These are phyloP conservation scores for Fusarium fracticaudum DNA, from an alignment of 2,329 filamentous ascomycete species.

Conservation along the genomic window DNA sequence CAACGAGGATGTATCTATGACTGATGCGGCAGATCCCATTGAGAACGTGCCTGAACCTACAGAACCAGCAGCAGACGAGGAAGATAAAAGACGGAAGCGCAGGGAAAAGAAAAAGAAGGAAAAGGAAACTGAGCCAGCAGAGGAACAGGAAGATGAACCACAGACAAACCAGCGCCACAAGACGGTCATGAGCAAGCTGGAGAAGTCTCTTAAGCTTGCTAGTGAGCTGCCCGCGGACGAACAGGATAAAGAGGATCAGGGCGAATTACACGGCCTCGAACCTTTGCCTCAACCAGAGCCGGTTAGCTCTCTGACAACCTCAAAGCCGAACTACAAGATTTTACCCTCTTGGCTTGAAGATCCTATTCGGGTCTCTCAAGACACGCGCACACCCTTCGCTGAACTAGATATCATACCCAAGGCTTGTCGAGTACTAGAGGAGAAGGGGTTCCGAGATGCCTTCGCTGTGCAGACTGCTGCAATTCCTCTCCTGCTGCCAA, in stretches of 20 bases:
- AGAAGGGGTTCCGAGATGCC: constrained; percentile 60
- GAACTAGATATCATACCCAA: constrained; percentile 70
- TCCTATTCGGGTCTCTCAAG: constrained; percentile 74
- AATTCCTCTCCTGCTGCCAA: constrained; percentile 80
- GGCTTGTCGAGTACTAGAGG: constrained; percentile 68
- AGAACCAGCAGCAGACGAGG: background rate
- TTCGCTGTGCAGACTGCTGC: constrained; percentile 61
- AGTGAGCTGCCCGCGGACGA: constrained; percentile 51
- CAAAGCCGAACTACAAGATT: constrained; percentile 76
- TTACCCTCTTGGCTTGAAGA: constrained; percentile 83
- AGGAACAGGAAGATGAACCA: constrained; percentile 40
- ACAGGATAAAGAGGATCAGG: constrained; percentile 47
- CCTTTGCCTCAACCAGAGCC: constrained; percentile 83
- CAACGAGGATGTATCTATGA: constrained; percentile 37
- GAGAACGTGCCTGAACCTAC: background rate
- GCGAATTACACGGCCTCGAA: constrained; percentile 74
- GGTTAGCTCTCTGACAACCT: constrained; percentile 60
- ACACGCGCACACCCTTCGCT: constrained; percentile 68
- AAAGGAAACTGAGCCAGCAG: constrained; percentile 30
- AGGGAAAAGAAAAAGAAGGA: constrained; percentile 48
- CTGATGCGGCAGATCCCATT: constrained; percentile 21
- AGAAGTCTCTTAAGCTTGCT: constrained; percentile 63
- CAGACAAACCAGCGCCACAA: constrained; percentile 55
- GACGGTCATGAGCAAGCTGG: constrained; percentile 63
- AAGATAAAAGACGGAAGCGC: constrained; percentile 36